Base-by-base conservation (phyloP, 306 rosid genomes). In the Gillenia trifoliata region DNA sequence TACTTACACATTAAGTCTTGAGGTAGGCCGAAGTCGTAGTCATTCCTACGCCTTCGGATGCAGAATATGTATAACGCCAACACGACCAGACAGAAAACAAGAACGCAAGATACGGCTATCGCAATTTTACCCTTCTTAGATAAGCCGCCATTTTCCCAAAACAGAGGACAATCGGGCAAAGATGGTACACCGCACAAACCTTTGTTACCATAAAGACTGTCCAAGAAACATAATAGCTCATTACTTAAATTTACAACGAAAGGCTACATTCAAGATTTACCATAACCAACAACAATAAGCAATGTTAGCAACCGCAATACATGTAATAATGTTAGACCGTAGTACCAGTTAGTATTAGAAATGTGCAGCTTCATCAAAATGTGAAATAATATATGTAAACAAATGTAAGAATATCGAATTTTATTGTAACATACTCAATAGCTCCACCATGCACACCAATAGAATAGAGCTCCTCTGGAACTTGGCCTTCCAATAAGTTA, bases 361-460 rank as follows among this genome's bases (percentile, higher is more conserved):
- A 25, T 52, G 47, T 28, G 11, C 12, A 23, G 75, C 66, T 56
- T 52, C 43, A 54, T 54, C 75, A 2, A 54, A 26, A 33, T 13
- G 23, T 65, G 50, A 5, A 64, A 38, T 17, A 20, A 33, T 10
- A 65, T 25, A 52, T 28, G 13, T 34, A 65, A 62, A 43, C 19
- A 65, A 47, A 70, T 1, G 60, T 7, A 5, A 22, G 28, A 69
- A 66, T 17, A 47, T 68, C 47, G 11, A 66, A 73, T 52, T 45
- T 75, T 70, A 79, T 41, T 49, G 45, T 30, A 60, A 75, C 96
- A 70, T 92, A 94, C 97, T 94, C 97, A 67, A 94, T 88, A 50
- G 89, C 88, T 83, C 99, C 99, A 45, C 99, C 99, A 55, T 91
- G 97, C 83, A 94, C 99, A 66, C 92, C 97, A 77, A 94, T 66